Evolutionary conservation across 768 basidiomycete genomes (phyloP), one percentile per base, ranked within the genome.

Genomic region (Paxillus ammoniavirescens): DNA sequence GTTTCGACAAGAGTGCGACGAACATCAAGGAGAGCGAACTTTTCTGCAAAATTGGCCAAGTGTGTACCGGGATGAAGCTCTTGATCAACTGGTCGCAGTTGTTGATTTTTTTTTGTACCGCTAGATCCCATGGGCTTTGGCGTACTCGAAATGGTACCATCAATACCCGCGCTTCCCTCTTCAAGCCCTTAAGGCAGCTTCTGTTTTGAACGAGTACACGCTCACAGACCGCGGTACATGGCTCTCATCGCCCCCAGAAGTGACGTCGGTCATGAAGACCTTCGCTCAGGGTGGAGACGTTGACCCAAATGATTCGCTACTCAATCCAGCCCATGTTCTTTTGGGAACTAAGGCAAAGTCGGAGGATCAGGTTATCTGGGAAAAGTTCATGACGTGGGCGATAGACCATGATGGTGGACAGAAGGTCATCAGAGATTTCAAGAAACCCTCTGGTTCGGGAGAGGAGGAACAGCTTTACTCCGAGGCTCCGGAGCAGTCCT

Each of bases 201-300:
- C 21, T 21, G 21, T 21, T 21, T 21, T 21, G 21, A 3, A 21
- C 21, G 21, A 21, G 21, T 21, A 21, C 21, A 21, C 21, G 0
- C 62, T 83, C 23, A 81, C 76, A 1, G 80, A 82, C 52, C 74
- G 71, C 13, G 82, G 79, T 3, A 76, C 75, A 2, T 79, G 76
- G 77, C 62, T 82, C 5, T 77, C 78, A 2, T 75, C 76, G 1
- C 61, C 72, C 1, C 5, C 36, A 4, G 46, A 59, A 0, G 71
- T 79, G 18, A 73, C 65, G 0, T 61, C 60, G 4, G 31, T 55
- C 3, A 54, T 82, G 61, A 55, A 47, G 10, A 65, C 77, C 23
- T 82, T 72, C 63, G 74, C 75, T 48, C 60, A 68, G 13, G 80
- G 80, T 3, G 61, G 60, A 4, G 77, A 81, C 31, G 61, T 69